Evolutionary conservation across 176 grass and related monocot genomes (phyloP).

Genomic region (Cenchrus americanus): DNA sequence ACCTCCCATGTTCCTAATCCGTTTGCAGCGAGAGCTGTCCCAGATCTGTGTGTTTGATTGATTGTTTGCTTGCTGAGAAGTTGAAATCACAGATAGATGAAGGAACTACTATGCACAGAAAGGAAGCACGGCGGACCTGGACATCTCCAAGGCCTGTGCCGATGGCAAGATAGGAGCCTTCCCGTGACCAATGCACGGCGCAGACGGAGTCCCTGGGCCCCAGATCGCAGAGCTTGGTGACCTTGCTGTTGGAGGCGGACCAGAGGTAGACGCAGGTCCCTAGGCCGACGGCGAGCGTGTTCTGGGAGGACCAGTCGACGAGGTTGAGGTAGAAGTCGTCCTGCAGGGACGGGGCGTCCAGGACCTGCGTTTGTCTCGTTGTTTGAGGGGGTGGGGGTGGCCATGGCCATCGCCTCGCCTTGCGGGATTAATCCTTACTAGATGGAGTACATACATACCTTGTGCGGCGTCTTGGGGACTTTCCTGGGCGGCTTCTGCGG

Average conservation of each 20-base stretch:
- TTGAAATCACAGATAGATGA: no score
- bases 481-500: slow-evolving; percentile 72
- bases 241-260: slow-evolving; percentile 95
- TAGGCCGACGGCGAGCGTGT: slow-evolving; percentile 84
- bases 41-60: slow-evolving; percentile 64
- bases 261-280: slow-evolving; percentile 94
- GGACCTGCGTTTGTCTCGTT: slow-evolving; percentile 40
- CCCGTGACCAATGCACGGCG: slow-evolving; percentile 89
- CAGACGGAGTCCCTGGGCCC: slow-evolving; percentile 85
- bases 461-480: slow-evolving; percentile 97
- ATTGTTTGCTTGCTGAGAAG: no score
- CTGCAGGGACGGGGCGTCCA: slow-evolving; percentile 88
- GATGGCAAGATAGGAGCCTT: slow-evolving; percentile 89
- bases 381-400: no score
- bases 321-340: slow-evolving; percentile 99
- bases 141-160: slow-evolving; percentile 94
- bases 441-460: slow-evolving; percentile 40
- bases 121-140: slow-evolving; percentile 49
- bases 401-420: no score
- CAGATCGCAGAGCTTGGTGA: slow-evolving; percentile 91
- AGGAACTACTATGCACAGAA: no score
- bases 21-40: slow-evolving; percentile 88
- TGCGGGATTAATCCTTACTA: no score
- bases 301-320: slow-evolving; percentile 98
- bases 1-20: slow-evolving; percentile 83